Evolutionary conservation across 1,284 basidiomycete species (phyloP), one percentile per base, ranked within the genome.

Genomic region (Thelephora terrestris): DNA sequence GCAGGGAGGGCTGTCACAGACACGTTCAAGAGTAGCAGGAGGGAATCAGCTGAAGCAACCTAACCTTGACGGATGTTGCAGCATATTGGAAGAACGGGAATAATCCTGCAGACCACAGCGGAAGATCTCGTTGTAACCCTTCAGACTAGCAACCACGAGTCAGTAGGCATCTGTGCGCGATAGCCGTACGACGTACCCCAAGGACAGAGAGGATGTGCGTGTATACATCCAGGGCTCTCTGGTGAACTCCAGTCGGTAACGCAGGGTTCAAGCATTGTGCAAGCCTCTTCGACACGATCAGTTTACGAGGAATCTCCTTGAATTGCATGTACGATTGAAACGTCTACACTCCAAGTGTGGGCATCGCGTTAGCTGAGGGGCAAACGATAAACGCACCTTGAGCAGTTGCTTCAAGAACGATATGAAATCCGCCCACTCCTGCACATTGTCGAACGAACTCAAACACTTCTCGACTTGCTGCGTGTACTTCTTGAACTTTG

Each of bases 401-500:
- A 97, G 80, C 50, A 99, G 69, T 53, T 94, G 85, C 58, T 93
- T 94, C 60, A 99, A 70, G 68, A 99, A 99, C 39, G 95, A 88
- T 62, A 98, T 98, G 65, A 95, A 99, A 71, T 99, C 96, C 50
- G 96, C 95, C 96, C 96, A 99, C 71, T 99, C 96, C 53, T 95
- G 91, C 52, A 98, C 91, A 61, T 81, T 91, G 63, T 98, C 94
- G 60, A 99, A 99, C 1, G 90, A 86, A 55, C 85, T 87, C 24
- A 99, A 73, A 54, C 89, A 91, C 64, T 87, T 86, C 63, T 99
- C 96, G 47, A 99, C 87, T 57, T 91, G 83, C 47, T 85, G 79
- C 0, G 85, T 76, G 67, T 94, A 98, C 69, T 97, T 97, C 73
- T 91, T 92, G 72, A 86, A 99, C 64, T 94, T 94, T n/a, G 89